Base-by-base conservation (phyloP, 352 stramenopile species). In the Globisporangium okanoganense region DNA sequence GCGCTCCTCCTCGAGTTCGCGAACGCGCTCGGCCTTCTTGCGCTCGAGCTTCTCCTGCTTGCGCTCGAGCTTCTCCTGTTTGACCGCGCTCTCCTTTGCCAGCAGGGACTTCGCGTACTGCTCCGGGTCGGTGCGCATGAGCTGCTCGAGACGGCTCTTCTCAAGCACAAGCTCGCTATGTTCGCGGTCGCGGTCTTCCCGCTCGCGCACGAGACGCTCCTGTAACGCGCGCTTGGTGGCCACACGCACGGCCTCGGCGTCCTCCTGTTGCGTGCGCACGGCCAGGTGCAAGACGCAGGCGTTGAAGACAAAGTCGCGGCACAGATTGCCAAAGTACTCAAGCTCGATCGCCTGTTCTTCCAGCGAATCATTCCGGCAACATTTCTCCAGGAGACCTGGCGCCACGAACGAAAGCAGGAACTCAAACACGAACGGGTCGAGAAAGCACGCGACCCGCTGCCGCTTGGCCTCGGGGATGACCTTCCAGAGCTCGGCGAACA, bases 351-450 rank as follows among this genome's bases (percentile, higher is more conserved):
- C 72, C 24, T 49, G 25, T 4, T 41, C 47, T 27, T 58, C 63
- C 12, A 43, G 36, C 13, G 36, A n/a, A 22, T 71, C 65, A 1
- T 62, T 65, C 9, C 58, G 48, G 12, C 44, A n/a, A n/a, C n/a
- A 14, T 8, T 56, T 44, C n/a, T 54, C 22, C 8, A 79, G 65
- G 7, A 85, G 54, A n/a, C 48, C 57, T 5, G 79, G 67, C 14
- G 70, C 70, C 8, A 85, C 50, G 24, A 87, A 71, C 8, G 36
- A 56, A 3, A 90, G 59, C 52, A 88, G 60, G 49, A 89, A 77
- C 6, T 93, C 78, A 29, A 71, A 67, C 3, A 93, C 78, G 56
- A 89, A 91, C 22, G 74, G 62, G 58, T 93, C 84, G 4, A 73
- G 54, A 40, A 93, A 76, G 64, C 75, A 82, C 8, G 76, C 76